phyloP scores from a whole-genome alignment of 1,284 basidiomycete genomes.

The Termitomyces sp. region DNA sequence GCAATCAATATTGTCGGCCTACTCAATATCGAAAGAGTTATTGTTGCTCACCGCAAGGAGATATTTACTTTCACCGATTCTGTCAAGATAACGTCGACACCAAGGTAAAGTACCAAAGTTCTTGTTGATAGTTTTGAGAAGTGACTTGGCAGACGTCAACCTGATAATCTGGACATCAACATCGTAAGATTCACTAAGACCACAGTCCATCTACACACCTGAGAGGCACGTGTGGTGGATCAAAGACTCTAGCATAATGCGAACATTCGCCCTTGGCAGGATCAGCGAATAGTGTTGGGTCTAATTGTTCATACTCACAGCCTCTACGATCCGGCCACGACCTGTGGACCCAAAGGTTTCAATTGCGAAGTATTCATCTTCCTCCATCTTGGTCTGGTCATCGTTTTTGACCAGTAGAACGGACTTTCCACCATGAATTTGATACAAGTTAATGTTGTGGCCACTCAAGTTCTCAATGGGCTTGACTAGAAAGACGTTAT shows the following conservation, averaged over 20 bases:
- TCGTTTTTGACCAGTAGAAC: constrained; percentile 87
- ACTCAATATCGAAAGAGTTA: constrained; percentile 2
- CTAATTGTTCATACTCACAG: constrained; percentile 40
- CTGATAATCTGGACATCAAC: constrained; percentile 35
- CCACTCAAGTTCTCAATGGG: constrained; percentile 89
- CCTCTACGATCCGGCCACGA: constrained; percentile 88
- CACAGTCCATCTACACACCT: constrained; percentile 41
- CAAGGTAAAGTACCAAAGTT: constrained; percentile 96
- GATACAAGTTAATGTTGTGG: constrained; percentile 85
- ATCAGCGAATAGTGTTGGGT: constrained; percentile 8
- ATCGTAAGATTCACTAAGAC: background rate
- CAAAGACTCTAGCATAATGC: constrained; percentile 79
- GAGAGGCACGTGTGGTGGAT: constrained; percentile 69
- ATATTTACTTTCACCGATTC: constrained; percentile 93
- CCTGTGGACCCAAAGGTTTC: constrained; percentile 99
- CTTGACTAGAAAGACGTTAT: constrained; percentile 58
- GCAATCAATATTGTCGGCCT: background rate
- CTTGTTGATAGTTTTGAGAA: constrained; percentile 87
- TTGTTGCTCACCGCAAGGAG: constrained; percentile 76
- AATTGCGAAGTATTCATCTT: constrained; percentile 98
- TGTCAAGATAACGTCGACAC: constrained; percentile 92
- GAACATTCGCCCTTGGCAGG: constrained; percentile 78
- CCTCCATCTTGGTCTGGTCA: constrained; percentile 96
- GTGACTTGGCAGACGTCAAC: constrained; percentile 78
- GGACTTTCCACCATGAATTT: constrained; percentile 87